Base-by-base conservation (phyloP, 2,329 filamentous ascomycete species). In the Fusarium solani-melongenae region DNA sequence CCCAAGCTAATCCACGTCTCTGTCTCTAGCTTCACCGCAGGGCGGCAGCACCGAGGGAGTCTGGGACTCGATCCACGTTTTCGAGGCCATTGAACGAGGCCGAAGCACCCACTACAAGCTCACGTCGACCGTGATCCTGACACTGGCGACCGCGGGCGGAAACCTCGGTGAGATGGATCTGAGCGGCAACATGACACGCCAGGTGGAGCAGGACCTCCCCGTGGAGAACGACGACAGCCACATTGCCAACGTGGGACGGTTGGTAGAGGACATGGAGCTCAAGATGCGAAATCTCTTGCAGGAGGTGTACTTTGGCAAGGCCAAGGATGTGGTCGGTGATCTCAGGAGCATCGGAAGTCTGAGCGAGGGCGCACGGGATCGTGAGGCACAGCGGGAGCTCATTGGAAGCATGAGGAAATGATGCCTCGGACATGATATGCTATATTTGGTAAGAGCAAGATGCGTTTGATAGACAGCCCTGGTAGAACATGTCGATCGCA, bases 301-400 rank as follows among this genome's bases (percentile, higher is more conserved):
- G 87, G 96, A 99, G 85, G 96, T 99, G 58, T 99, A 99, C 86
- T 99, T 99, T 84, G 96, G 96, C 81, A 99, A 99, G 88, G 96
- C 96, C 64, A 98, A 97, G 89, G 96, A 99, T 84, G 95, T 99
- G 4, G 96, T 99, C 5, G 96, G 96, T 64, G 96, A 99, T 82
- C 85, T 99, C 83, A 90, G 96, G 82, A 98, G 95, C 84, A 89
- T 97, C 73, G 91, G 91, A 60, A 92, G 93, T 72, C 85, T 98
- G 82, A 97, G 94, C 74, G 94, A 98, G 84, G 91, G 92, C 41
- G 94, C 93, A 80, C 90, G 89, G 80, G 96, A 98, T 75, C 90
- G 93, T 71, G 94, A 94, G 77, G 92, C 94, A 66, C 96, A 98
- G 83, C 88, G 92, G 78, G 96, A 98, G 85, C 92, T 98, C 85